Conservation (phyloP, 2,329 filamentous ascomycete genomes). For the Nemania sp. region DNA sequence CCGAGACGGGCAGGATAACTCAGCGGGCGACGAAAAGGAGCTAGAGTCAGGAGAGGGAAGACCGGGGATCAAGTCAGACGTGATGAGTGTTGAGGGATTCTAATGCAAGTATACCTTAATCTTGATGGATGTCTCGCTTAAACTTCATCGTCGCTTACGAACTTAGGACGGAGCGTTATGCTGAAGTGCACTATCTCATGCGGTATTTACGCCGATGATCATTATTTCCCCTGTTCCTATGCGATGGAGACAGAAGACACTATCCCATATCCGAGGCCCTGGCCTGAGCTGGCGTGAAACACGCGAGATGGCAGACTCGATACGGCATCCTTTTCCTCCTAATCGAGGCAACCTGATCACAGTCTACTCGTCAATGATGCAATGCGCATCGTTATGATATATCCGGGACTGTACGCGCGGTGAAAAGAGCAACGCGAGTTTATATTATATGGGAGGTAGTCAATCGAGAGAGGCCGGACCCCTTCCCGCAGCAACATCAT, state of each 20-base stretch:
- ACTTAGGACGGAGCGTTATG: slow-evolving; percentile 3
- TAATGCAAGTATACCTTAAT: slow-evolving; percentile 13
- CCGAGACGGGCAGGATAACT: background rate
- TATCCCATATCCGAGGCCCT: background rate
- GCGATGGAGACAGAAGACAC: background rate
- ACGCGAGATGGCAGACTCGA: background rate
- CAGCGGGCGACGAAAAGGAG: background rate
- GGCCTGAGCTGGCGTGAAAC: background rate
- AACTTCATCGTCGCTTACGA: slow-evolving; percentile 11
- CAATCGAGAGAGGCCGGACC: background rate
- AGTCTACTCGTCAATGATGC: background rate
- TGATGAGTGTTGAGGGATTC: background rate
- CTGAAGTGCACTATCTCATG: background rate
- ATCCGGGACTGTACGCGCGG: background rate
- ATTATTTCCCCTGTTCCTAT: background rate
- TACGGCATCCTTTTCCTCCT: background rate
- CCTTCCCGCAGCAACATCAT: background rate
- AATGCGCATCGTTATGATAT: background rate
- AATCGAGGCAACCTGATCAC: background rate
- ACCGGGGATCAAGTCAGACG: no score
- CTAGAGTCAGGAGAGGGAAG: background rate
- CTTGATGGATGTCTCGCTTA: slow-evolving; percentile 1
- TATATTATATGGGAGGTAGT: no score
- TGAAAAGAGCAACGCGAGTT: no score
- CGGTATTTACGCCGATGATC: no score